Percentiles rank a stretch among this genome's conserved stretches.
phyloP scores from a whole-genome alignment of 202 grass and related monocot genomes.

The Setaria viridis region DNA sequence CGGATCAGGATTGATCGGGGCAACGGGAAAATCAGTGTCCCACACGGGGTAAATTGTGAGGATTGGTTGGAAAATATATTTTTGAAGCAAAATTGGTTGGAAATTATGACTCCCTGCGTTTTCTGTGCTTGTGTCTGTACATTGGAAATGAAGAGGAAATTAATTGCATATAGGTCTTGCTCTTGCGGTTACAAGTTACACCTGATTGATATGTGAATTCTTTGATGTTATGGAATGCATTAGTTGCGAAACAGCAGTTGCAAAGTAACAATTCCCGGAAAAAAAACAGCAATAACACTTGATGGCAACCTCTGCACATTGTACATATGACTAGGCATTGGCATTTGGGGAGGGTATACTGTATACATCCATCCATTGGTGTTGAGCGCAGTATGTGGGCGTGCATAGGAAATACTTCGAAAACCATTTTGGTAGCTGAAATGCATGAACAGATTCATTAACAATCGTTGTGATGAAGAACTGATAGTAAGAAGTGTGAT shows the following conservation, averaged over 20 bases:
- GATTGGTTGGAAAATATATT: background rate
- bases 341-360: background rate
- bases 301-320: background rate
- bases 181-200: background rate
- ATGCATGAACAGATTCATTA: background rate
- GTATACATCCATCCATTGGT: background rate
- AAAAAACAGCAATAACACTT: background rate
- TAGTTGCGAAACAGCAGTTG: background rate
- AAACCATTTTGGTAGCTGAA: background rate
- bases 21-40: background rate
- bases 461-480: background rate
- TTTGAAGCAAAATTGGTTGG: background rate
- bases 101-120: background rate
- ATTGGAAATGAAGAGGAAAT: constrained; percentile 5
- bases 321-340: background rate
- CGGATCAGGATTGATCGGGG: background rate
- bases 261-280: too few relatives aligned
- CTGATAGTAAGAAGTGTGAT: background rate
- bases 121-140: background rate
- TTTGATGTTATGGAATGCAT: constrained; percentile 10
- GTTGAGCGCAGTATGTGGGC: too few relatives aligned
- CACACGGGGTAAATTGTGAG: background rate
- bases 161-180: background rate
- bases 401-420: background rate
- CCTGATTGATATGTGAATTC: background rate